These are phyloP conservation scores for Fusarium metavorans DNA, from an alignment of 2,329 filamentous ascomycete species.

Conservation along the genomic window DNA sequence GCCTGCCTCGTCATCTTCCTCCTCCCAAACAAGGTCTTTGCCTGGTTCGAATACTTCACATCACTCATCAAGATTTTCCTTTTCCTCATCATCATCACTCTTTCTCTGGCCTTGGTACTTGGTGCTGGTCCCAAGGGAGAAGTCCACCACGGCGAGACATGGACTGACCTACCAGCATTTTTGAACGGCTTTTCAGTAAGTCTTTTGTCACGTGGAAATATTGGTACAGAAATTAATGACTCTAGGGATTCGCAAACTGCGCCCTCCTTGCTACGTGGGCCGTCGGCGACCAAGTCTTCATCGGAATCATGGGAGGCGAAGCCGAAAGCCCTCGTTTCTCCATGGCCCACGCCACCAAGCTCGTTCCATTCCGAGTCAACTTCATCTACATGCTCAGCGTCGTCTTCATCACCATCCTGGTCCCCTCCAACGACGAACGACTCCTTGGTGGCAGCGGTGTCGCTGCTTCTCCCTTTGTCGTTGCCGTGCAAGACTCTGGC, in stretches of 20 bases:
- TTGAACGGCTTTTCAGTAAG: constrained; percentile 32
- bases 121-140: constrained; percentile 26
- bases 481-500: constrained; percentile 22
- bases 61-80: constrained; percentile 33
- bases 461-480: constrained; percentile 33
- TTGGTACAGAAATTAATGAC: fast-evolving
- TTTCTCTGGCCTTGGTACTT: constrained; percentile 20
- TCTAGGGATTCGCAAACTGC: constrained; percentile 35
- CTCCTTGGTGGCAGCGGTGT: constrained; percentile 29
- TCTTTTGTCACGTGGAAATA: fast-evolving
- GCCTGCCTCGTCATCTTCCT: constrained; percentile 27
- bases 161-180: constrained; percentile 18
- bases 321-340: constrained; percentile 30
- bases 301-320: constrained; percentile 40
- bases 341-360: constrained; percentile 33
- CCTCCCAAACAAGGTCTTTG: constrained; percentile 26
- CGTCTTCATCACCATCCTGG: constrained; percentile 31
- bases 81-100: constrained; percentile 28
- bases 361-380: constrained; percentile 35
- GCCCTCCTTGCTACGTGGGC: constrained; percentile 36
- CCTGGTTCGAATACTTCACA: constrained; percentile 34
- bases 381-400: constrained; percentile 37
- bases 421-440: constrained; percentile 26
- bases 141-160: constrained; percentile 16
- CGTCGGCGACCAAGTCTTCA: constrained; percentile 38